phyloP scores from a whole-genome alignment of 2,329 filamentous ascomycete species.

The Amylocarpus encephaloides region DNA sequence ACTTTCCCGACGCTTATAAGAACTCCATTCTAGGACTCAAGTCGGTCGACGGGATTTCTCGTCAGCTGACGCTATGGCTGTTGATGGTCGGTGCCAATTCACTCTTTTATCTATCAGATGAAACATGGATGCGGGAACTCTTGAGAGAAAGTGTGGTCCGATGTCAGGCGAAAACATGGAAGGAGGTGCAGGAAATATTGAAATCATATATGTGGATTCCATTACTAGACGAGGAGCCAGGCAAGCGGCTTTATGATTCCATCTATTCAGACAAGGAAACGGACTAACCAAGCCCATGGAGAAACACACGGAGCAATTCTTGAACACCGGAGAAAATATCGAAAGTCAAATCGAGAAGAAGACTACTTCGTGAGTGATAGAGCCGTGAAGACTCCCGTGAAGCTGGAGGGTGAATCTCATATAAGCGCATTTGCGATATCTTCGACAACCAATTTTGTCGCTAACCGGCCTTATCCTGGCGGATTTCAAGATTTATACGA shows the following conservation, averaged over 20 bases:
- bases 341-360: no score
- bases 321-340: no score
- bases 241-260: conserved; percentile 25
- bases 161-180: conserved; percentile 14
- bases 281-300: no score
- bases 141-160: conserved; percentile 12
- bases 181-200: conserved; percentile 22
- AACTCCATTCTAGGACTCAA: conserved; percentile 10
- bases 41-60: conserved; percentile 2
- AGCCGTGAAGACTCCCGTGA: no score
- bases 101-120: conserved; percentile 16
- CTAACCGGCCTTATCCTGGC: no score
- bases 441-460: no score
- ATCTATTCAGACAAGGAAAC: background rate
- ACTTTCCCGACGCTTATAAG: conserved; percentile 15
- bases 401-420: no score
- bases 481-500: no score
- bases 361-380: no score
- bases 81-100: conserved; percentile 20
- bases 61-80: conserved; percentile 20
- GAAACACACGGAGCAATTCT: no score
- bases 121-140: conserved; percentile 19
- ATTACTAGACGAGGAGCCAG: conserved; percentile 28
- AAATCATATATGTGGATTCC: conserved; percentile 31
- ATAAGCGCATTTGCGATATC: no score